Conservation (phyloP, 257 asterid species). For the Misopates orontium region DNA sequence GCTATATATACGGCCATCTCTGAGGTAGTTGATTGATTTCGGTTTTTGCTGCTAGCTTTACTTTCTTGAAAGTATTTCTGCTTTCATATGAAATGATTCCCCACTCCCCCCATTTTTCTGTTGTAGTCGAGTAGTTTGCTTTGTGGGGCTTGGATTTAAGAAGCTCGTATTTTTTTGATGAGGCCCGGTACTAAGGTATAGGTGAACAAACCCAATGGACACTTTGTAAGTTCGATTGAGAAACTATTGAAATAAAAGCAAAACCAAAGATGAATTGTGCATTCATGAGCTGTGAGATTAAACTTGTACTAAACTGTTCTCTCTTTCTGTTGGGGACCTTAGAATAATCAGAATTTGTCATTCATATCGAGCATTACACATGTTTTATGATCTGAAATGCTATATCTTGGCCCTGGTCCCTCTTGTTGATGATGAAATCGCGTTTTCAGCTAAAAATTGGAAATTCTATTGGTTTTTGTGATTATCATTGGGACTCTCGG, state of each 20-base stretch:
- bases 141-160: slow-evolving; percentile 8
- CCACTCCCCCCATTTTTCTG: neutral
- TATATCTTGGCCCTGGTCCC: neutral
- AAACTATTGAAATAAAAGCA: neutral
- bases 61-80: too few relatives aligned
- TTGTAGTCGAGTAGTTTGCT: slow-evolving; percentile 9
- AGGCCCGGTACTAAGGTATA: neutral
- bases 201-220: neutral
- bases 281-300: too few relatives aligned
- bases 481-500: neutral
- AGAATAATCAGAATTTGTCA: neutral
- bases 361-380: neutral
- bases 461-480: neutral
- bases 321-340: too few relatives aligned
- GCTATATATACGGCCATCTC: slow-evolving; percentile 80
- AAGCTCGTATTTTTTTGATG: neutral
- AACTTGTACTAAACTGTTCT: too few relatives aligned
- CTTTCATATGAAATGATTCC: neutral
- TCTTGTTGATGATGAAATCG: too few relatives aligned
- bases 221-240: neutral
- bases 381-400: neutral
- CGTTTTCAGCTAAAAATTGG: too few relatives aligned
- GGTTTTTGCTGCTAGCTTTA: slow-evolving; percentile 8
- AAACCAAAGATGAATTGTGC: too few relatives aligned
- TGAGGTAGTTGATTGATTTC: slow-evolving; percentile 65